A percentile compares a stretch with the other conserved stretches of the same genome.
These are phyloP conservation scores for Patellifolia procumbens DNA, from an alignment of 179 eudicot species.

Conservation along the genomic window DNA sequence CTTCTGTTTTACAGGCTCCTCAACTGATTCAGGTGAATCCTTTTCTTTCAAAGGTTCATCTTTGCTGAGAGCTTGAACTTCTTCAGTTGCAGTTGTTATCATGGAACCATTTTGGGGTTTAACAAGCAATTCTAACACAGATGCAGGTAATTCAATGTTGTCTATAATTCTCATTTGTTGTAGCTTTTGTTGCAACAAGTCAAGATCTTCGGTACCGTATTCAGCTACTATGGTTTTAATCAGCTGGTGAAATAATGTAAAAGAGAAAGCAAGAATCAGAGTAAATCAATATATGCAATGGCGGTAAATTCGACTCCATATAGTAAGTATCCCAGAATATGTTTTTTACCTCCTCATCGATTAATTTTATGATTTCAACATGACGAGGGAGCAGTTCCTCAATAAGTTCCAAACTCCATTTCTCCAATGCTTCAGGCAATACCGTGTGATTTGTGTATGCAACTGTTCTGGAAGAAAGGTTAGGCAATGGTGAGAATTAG, in stretches of 20 bases:
- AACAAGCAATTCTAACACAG: conserved; percentile 50
- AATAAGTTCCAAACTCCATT: conserved; percentile 71
- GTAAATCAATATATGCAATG: neutral
- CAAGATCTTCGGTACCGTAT: conserved; percentile 62
- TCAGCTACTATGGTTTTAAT: conserved; percentile 56
- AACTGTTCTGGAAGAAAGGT: conserved; percentile 56
- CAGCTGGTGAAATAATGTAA: conserved; percentile 44
- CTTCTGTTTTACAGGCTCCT: conserved; percentile 27
- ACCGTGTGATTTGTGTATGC: conserved; percentile 88
- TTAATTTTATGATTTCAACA: conserved; percentile 66
- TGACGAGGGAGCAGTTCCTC: conserved; percentile 77
- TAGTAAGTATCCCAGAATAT: neutral
- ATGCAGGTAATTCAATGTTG: conserved; percentile 59
- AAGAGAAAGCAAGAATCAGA: conserved; percentile 16
- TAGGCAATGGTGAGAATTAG: conserved; percentile 11
- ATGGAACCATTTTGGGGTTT: conserved; percentile 47
- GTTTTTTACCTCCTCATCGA: conserved; percentile 70
- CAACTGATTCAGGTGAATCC: conserved; percentile 34
- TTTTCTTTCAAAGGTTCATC: conserved; percentile 29
- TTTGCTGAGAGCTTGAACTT: conserved; percentile 29
- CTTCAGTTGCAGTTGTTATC: conserved; percentile 28
- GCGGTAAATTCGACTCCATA: neutral
- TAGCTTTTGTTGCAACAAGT: conserved; percentile 65
- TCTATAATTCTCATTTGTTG: conserved; percentile 78
- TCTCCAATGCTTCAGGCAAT: conserved; percentile 79